phyloP scores from a whole-genome alignment of 176 grass and related monocot species.

The Avena insularis region DNA sequence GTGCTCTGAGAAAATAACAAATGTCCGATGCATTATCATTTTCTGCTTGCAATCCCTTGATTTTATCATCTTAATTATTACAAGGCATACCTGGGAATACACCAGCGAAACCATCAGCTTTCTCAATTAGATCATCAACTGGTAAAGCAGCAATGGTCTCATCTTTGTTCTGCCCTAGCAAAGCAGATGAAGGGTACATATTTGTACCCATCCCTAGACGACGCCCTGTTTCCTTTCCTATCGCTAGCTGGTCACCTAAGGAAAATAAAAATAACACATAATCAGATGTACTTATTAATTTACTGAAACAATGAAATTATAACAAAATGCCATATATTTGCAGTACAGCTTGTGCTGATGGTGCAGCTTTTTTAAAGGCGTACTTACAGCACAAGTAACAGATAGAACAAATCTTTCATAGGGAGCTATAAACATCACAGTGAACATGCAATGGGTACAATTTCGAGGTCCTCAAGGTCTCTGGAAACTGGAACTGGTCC shows the following conservation, averaged over 20 bases:
- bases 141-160: conserved; percentile 63
- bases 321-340: neutral
- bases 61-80: neutral
- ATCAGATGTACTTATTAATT: neutral
- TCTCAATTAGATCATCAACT: conserved; percentile 49
- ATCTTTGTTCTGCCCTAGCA: conserved; percentile 60
- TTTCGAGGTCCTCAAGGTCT: neutral
- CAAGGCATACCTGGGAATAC: conserved; percentile 56
- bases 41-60: neutral
- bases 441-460: neutral
- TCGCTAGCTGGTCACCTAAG: conserved; percentile 61
- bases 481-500: neutral
- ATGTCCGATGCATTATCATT: neutral
- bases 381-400: neutral
- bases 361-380: neutral
- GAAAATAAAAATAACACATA: neutral
- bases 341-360: neutral
- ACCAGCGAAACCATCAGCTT: conserved; percentile 63
- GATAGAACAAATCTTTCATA: neutral
- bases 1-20: conserved; percentile 46
- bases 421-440: neutral
- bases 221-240: conserved; percentile 60
- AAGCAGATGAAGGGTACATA: conserved; percentile 67
- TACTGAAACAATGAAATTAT: neutral
- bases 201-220: conserved; percentile 70